Percentiles rank a stretch among this genome's conserved stretches.
Conservation (phyloP, 768 basidiomycete genomes). For the Tricholoma flavovirens region DNA sequence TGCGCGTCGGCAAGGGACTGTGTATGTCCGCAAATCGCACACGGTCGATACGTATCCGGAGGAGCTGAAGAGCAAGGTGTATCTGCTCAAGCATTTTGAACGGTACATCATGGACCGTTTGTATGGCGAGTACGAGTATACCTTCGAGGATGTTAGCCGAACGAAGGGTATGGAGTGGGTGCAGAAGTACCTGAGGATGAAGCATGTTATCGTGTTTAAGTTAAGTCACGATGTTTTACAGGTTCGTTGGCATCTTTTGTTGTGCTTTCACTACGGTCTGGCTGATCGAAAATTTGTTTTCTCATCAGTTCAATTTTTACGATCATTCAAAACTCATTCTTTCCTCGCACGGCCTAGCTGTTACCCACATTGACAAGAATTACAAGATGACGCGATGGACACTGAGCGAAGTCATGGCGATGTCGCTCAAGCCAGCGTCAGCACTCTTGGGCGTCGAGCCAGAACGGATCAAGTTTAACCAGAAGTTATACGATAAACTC, state of each 20-base stretch:
- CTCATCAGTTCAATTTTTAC: conserved; percentile 89
- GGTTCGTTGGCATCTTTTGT: conserved; percentile 38
- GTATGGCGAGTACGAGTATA: conserved; percentile 80
- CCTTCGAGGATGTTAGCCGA: conserved; percentile 61
- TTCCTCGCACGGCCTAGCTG: conserved; percentile 67
- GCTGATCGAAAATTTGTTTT: conserved; percentile 4
- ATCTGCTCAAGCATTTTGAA: conserved; percentile 91
- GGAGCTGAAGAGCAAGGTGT: conserved; percentile 85
- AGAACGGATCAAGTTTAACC: conserved; percentile 55
- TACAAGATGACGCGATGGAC: conserved; percentile 72
- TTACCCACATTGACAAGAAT: conserved; percentile 91
- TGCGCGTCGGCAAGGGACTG: conserved; percentile 56
- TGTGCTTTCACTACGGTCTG: background rate
- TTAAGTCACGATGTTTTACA: conserved; percentile 94
- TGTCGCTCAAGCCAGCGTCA: conserved; percentile 29
- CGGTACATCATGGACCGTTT: conserved; percentile 90
- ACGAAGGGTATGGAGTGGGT: conserved; percentile 92
- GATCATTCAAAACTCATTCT: conserved; percentile 95
- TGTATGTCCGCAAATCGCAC: conserved; percentile 69
- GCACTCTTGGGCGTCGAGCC: conserved; percentile 34
- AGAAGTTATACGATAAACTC: conserved; percentile 69
- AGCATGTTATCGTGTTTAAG: conserved; percentile 95
- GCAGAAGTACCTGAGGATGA: conserved; percentile 93
- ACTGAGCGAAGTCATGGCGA: conserved; percentile 64
- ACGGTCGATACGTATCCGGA: conserved; percentile 68